Evolutionary conservation across 768 basidiomycete genomes (phyloP), one percentile per base, ranked within the genome.

Genomic region (Tubosaeta sp.): DNA sequence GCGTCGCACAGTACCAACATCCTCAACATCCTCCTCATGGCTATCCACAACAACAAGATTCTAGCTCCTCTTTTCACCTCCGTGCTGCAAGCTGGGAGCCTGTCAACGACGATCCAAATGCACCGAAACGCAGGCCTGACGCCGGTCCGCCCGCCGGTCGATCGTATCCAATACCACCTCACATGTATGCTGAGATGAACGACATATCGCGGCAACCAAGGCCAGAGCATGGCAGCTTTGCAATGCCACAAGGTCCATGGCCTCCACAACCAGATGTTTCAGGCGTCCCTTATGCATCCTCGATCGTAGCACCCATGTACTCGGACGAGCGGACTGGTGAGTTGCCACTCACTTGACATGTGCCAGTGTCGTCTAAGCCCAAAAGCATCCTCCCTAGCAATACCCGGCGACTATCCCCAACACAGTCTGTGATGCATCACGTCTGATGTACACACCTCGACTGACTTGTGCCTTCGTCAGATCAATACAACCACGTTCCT

Each of bases 21-120:
- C 57, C 59, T 11, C 62, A 57, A 5, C 59, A 64, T 19, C 65
- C 67, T 2, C 63, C 55, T 2, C 69, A 63, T 16, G 46, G 44
- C 13, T 71, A 71, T 35, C 46, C 65, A 3, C 67, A 54, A 4
- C 64, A 68, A 9, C 62, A 60, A 11, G 69, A 68, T 1, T 60
- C 70, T 32, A 57, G 51, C 11, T 50, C 71, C 11, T 65, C 76
- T 22, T 86, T 75, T 59, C 75, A 79, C 60, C 77, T 86, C n/a
- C 76, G 82, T 37, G 79, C 82, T 11, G 85, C 85, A 6, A 81
- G 68, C 60, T 86, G 85, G 83, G 76, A 75, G 27, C 63, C 58
- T 48, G 69, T 58, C 43, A 68, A 59, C 46, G 73, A 69, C 55
- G 67, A 62, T 65, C 69, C 65, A 57, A 72, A 65, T 26, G 67